Evolutionary conservation across 306 rosid species (phyloP), one percentile per base, ranked within the genome.

Genomic region (Prunus kanzakura): DNA sequence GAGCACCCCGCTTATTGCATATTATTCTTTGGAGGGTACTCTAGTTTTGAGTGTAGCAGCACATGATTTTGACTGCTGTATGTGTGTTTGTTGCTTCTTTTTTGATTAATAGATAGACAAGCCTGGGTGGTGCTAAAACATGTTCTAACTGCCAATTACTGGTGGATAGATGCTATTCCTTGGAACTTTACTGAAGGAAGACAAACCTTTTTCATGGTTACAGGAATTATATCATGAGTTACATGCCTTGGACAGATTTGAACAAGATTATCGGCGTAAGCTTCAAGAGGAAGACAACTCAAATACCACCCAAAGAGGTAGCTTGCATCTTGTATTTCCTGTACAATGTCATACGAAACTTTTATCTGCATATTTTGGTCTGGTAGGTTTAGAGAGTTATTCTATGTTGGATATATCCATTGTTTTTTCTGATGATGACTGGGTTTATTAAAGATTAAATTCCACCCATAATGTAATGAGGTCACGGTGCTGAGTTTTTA

Each of bases 201-300:
- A 46, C 56, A 35, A 41, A 49, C 75, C 51, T 64, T 46, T 75
- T 81, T 58, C 66, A 77, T 71, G 74, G 38, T 46, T 82, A 43
- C 90, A 96, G 99, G 99, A 96, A 81, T 84, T 96, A 81, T 96
- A 92, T 85, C 99, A 96, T 79, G 99, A 92, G 82, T 86, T 89
- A 77, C 96, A 96, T 68, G 93, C 99, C 80, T 86, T 96, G 78
- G 99, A 96, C 79, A 89, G 99, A 86, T 96, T 88, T 87, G 98
- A 92, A 82, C 99, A 92, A 80, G 99, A 96, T 84, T 89, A 89
- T 80, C 90, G 86, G 46, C 98, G 96, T 74, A 96, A 89, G 78
- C 93, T 82, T 80, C 99, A 89, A 84, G 99, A 96, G 83, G 99
- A 96, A 85, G 99, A 96, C 83, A 88, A 76, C 82, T 83, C 98